phyloP scores from a whole-genome alignment of 2,329 filamentous ascomycete species.

The Sclerotinia subarctica region DNA sequence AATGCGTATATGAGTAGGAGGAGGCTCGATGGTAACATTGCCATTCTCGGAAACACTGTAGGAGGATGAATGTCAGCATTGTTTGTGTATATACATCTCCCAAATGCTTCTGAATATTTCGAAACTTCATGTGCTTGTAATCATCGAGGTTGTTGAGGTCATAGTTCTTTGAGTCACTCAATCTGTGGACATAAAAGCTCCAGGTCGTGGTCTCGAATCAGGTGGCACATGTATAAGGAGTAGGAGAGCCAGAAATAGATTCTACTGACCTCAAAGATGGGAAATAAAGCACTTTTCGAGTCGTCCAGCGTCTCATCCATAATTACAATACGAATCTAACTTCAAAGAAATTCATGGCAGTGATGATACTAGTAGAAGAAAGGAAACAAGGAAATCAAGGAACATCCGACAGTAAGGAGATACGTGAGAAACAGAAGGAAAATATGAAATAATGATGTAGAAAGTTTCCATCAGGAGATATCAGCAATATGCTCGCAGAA shows the following conservation, averaged over 20 bases:
- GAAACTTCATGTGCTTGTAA: constrained; percentile 7
- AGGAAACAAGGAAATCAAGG: constrained; percentile 29
- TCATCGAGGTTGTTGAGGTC: constrained; percentile 15
- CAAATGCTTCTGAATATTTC: not conserved
- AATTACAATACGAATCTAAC: constrained; percentile 33
- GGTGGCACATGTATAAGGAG: constrained; percentile 15
- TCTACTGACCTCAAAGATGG: constrained; percentile 34
- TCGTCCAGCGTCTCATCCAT: constrained; percentile 40
- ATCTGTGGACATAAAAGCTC: constrained; percentile 9
- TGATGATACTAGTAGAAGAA: constrained; percentile 27
- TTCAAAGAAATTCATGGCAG: constrained; percentile 22
- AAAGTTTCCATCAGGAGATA: constrained; percentile 21
- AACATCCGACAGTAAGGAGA: constrained; percentile 8
- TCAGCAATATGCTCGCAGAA: constrained; percentile 17
- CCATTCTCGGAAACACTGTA: constrained; percentile 35
- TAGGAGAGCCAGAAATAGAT: constrained; percentile 13
- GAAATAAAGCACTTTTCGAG: constrained; percentile 32
- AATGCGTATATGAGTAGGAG: constrained; percentile 34
- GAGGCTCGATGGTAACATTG: constrained; percentile 36
- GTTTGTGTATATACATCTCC: constrained; percentile 18
- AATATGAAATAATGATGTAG: constrained; percentile 22
- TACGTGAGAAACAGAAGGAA: constrained; percentile 16
- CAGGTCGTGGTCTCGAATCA: constrained; percentile 9
- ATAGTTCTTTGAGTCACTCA: constrained; percentile 13
- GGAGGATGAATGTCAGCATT: constrained; percentile 27